phyloP scores from a whole-genome alignment of 345 rosid species.

The Adansonia digitata region DNA sequence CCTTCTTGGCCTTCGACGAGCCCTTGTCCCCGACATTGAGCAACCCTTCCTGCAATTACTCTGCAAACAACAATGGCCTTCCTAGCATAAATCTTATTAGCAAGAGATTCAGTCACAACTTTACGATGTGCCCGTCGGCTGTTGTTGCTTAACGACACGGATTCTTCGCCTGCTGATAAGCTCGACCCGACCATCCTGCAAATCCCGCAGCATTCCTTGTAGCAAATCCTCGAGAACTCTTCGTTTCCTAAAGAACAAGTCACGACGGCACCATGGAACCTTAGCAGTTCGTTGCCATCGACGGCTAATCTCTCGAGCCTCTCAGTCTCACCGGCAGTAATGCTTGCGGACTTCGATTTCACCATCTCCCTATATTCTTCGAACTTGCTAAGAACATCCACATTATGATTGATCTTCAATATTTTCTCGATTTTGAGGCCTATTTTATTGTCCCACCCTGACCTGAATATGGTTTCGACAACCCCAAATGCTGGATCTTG shows the following conservation, averaged over 20 bases:
- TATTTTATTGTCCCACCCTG: conserved; percentile 1
- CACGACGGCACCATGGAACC: background rate
- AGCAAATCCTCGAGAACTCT: background rate
- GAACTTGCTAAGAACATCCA: background rate
- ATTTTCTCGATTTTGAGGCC: conserved; percentile 1
- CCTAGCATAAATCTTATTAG: background rate
- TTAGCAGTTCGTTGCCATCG: conserved; percentile 8
- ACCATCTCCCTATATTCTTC: conserved; percentile 3
- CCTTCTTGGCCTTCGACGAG: background rate
- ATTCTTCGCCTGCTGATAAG: background rate
- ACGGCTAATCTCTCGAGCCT: conserved; percentile 3
- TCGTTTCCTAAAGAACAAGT: conserved; percentile 5
- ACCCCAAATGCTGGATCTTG: background rate
- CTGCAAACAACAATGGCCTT: conserved; percentile 3
- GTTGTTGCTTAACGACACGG: background rate
- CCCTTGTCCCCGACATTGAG: background rate
- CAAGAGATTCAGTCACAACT: background rate
- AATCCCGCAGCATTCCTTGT: background rate
- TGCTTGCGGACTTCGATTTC: background rate
- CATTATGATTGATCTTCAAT: background rate
- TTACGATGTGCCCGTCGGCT: background rate
- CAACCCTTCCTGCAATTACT: conserved; percentile 7
- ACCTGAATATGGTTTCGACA: background rate
- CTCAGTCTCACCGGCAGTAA: background rate
- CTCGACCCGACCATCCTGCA: background rate